Evolutionary conservation across 176 grass and related monocot genomes (phyloP), one percentile per base, ranked within the genome.

Genomic region (Phragmites australis): DNA sequence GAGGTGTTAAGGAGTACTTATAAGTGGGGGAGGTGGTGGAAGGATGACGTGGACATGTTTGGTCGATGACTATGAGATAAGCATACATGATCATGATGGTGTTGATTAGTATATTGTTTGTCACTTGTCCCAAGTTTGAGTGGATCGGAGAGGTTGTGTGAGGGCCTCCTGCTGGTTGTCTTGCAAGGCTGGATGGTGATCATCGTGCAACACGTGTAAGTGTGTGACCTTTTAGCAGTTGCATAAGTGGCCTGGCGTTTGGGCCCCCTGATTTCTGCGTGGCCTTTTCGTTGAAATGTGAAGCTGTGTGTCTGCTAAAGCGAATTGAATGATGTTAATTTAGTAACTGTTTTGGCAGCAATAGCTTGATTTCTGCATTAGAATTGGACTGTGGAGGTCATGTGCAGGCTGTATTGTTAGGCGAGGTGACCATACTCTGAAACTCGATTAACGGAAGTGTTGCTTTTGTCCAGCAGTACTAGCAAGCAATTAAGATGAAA

Each of bases 21-120:
- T 81, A 85, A 11, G 70, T 68, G 65, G 70, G 62, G 8, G 21
- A 41, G 41, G 50, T 68, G 75, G 68, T 80, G 76, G 76, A 84
- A 84, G 53, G 19, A 68, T 75, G 87, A 75, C 69, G 62, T 80
- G 81, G 87, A 69, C 61, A 80, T 77, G 30, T 70, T 70, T 40
- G 65, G 42, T 73, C 47, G 42, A 9, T 84, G 66, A 32, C 52
- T 31, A 58, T 73, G 80, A 83, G 75, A 88, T 74, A 80, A 88
- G 60, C 51, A 80, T 74, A 42, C 22, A 7, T 50, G 19, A 62
- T 87, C 6, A 47, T 82, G 75, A 49, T 78, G 75, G 10, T 78
- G 58, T 46, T 73, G 48, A 53, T 85, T n/a, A n/a, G n/a, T n/a
- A n/a, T 6, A 48, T 81, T 41, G 60, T 50, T 11, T 68, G 51